phyloP scores from a whole-genome alignment of 192 early-diverging fungal genomes.

The Coemansia sp. region DNA sequence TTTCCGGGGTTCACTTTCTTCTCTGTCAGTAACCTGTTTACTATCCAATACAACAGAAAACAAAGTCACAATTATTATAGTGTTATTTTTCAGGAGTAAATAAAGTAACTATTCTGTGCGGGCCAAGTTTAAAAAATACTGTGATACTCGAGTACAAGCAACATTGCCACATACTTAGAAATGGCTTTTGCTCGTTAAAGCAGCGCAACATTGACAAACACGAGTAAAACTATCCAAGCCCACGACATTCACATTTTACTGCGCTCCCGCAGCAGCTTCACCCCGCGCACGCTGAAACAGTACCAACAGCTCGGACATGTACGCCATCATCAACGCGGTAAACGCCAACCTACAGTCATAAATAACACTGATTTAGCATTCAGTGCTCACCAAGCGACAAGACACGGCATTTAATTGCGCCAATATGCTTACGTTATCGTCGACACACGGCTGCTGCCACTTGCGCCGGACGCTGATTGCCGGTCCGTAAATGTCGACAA shows the following conservation, averaged over 20 bases:
- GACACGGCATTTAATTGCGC: neutral
- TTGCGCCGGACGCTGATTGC: slow-evolving; percentile 24
- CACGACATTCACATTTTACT: neutral
- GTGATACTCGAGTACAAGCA: no score
- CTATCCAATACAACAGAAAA: no score
- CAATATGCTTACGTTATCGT: slow-evolving; percentile 23
- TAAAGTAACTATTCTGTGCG: no score
- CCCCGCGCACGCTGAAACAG: slow-evolving; percentile 9
- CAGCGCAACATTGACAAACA: no score
- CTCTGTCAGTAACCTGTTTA: no score
- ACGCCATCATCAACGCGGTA: slow-evolving; percentile 41
- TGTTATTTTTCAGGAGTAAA: no score
- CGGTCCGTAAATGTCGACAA: slow-evolving; percentile 44
- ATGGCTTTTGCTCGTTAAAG: no score
- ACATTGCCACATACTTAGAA: no score
- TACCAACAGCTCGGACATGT: slow-evolving; percentile 36
- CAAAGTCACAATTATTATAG: no score
- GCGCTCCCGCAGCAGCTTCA: neutral
- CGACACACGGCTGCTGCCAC: slow-evolving; percentile 34
- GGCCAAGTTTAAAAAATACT: no score
- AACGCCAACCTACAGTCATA: slow-evolving; percentile 23
- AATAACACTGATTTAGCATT: neutral
- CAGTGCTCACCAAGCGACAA: neutral
- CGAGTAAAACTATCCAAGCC: neutral
- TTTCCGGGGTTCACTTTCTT: no score